Percentiles rank a stretch among this genome's conserved stretches.
phyloP scores from a whole-genome alignment of 2,329 filamentous ascomycete genomes.

The Parafenestella ontariensis region DNA sequence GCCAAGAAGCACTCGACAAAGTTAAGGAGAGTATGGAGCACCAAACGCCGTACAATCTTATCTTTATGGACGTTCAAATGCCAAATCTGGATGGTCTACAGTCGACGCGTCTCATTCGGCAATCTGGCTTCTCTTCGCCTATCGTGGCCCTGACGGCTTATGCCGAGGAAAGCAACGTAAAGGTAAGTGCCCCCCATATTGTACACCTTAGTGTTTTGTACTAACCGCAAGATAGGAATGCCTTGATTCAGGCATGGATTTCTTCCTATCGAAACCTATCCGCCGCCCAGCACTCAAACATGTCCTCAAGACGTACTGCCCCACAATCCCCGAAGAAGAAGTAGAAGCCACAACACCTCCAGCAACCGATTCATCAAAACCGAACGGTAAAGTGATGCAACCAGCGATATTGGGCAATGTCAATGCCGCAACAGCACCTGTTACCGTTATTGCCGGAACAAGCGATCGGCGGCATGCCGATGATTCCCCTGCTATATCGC shows the following conservation, averaged over 20 bases:
- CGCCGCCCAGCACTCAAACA: conserved; percentile 84
- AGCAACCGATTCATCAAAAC: neutral
- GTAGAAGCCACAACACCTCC: conserved; percentile 34
- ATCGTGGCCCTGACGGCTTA: conserved; percentile 93
- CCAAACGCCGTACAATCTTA: conserved; percentile 77
- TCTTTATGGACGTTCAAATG: conserved; percentile 97
- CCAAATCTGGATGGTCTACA: conserved; percentile 90
- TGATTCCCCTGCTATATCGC: conserved; percentile 20
- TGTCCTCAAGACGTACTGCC: conserved; percentile 80
- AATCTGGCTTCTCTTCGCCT: conserved; percentile 85
- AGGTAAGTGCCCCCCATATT: conserved; percentile 63
- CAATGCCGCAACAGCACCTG: conserved; percentile 6
- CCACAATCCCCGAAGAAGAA: conserved; percentile 77
- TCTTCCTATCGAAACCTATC: conserved; percentile 80
- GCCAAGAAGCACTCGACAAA: conserved; percentile 83
- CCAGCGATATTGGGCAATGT: neutral
- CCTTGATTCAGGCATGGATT: conserved; percentile 90
- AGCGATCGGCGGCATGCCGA: conserved; percentile 1
- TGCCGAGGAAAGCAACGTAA: conserved; percentile 86
- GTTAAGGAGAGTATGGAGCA: conserved; percentile 83
- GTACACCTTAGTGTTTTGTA: neutral
- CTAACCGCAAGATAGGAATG: conserved; percentile 49
- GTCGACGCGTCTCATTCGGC: conserved; percentile 81
- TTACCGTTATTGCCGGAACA: conserved; percentile 9
- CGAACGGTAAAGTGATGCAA: conserved; percentile 16